Evolutionary conservation across 2,329 filamentous ascomycete genomes (phyloP), one percentile per base, ranked within the genome.

Genomic region (Penicillium sp.): DNA sequence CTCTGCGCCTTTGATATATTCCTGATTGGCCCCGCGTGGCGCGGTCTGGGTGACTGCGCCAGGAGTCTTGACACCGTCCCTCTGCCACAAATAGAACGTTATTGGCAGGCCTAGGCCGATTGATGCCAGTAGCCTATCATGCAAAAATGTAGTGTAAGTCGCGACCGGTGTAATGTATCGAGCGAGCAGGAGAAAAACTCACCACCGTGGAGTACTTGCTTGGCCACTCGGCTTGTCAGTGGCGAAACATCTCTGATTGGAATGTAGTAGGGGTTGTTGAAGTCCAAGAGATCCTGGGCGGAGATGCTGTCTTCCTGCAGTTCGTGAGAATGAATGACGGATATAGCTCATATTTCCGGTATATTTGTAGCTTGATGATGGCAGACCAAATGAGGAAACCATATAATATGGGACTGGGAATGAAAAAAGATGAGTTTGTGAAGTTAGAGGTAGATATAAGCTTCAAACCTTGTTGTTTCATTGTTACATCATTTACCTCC

Each of bases 21-120:
- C 55, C 27, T 55, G 47, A 26, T 45, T 55, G 2, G 47, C 55
- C 9, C 55, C 55, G 4, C 51, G 51, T 19, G 16, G 13, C 14
- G 27, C 4, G 38, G 10, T 27, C 3, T 1, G 6, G 9, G 26
- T 10, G 7, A n/a, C 26, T 13, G 14, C 18, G 3, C 14, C 27
- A 10, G 14, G 16, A 16, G 19, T 40, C 7, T 34, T 23, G 7
- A 2, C 29, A 7, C 8, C 26, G 8, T 30, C 14, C 11, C 14
- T 49, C 6, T 38, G 30, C 39, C 39, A 53, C 2, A 50, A 10
- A 16, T 50, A 50, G 14, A 43, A 34, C 3, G 51, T 26, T 19
- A 39, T 50, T 10, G 51, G 45, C 11, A 53, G 3, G 1, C 51
- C 45, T 8, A 50, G 14, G 5, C 32, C 46, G 18, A 53, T 16